Conservation (phyloP, 176 grass and related monocot genomes). For the Oryza meyeriana region DNA sequence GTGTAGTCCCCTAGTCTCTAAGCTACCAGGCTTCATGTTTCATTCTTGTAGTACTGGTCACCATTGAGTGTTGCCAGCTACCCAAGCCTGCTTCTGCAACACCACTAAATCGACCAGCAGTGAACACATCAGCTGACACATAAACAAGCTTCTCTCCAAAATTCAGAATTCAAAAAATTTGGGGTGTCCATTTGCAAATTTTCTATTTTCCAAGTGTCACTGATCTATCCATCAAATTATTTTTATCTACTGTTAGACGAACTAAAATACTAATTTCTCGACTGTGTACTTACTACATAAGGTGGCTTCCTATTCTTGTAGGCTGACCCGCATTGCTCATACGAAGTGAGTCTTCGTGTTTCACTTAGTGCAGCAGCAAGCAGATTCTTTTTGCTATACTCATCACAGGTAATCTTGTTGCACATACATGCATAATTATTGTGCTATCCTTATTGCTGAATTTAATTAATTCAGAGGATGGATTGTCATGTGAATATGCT, state of each 20-base stretch:
- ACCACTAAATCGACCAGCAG: not conserved
- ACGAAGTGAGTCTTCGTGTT: constrained; percentile 58
- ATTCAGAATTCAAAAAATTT: not conserved
- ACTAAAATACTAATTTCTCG: constrained; percentile 21
- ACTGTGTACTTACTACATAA: constrained; percentile 15
- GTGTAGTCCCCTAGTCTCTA: not conserved
- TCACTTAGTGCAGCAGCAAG: constrained; percentile 69
- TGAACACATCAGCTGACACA: not conserved
- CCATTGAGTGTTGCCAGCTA: not conserved
- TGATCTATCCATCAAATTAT: not conserved
- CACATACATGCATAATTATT: not conserved
- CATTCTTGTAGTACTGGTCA: not conserved
- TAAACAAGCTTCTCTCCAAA: not conserved
- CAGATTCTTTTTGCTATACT: constrained; percentile 85
- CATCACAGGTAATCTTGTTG: constrained; percentile 64
- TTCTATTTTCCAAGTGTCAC: constrained; percentile 1
- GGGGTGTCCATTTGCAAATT: constrained; percentile 7
- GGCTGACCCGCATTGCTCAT: constrained; percentile 95
- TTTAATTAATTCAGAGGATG: not conserved
- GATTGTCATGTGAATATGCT: not conserved
- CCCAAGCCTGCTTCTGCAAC: not conserved
- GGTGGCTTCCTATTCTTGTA: constrained; percentile 43
- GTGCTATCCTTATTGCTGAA: not conserved
- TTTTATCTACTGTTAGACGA: not conserved
- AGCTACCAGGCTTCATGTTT: not conserved